Evolutionary conservation across 345 rosid species (phyloP).

Genomic region (Aegle marmelos): DNA sequence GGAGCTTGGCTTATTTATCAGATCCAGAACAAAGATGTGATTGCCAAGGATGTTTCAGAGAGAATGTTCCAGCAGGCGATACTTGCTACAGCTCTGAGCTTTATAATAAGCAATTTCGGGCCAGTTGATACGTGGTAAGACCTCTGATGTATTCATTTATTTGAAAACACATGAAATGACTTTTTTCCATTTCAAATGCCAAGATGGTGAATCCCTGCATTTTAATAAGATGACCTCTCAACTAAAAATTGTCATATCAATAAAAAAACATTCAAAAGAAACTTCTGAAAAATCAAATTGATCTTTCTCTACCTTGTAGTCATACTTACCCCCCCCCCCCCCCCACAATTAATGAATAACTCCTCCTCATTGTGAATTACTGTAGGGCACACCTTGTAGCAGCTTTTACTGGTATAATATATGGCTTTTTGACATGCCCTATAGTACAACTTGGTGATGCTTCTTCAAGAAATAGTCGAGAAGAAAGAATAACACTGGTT

Average conservation of each 20-base stretch:
- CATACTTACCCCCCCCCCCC: too few relatives aligned
- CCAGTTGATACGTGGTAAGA: constrained; percentile 80
- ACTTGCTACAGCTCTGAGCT: constrained; percentile 56
- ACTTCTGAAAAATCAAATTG: not conserved
- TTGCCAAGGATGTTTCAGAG: constrained; percentile 44
- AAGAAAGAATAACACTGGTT: constrained; percentile 52
- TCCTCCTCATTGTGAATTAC: not conserved
- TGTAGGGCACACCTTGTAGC: constrained; percentile 85
- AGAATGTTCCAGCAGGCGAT: constrained; percentile 73
- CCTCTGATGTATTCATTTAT: not conserved
- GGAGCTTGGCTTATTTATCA: constrained; percentile 91
- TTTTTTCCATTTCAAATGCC: not conserved
- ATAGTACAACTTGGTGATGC: constrained; percentile 56
- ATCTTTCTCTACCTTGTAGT: not conserved
- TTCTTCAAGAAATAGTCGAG: constrained; percentile 42
- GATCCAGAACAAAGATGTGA: constrained; percentile 53
- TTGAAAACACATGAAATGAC: not conserved
- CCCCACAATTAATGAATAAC: too few relatives aligned
- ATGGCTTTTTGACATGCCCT: constrained; percentile 65
- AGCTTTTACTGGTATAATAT: constrained; percentile 50
- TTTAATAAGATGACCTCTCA: not conserved
- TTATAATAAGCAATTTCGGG: constrained; percentile 70
- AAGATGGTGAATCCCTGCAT: not conserved
- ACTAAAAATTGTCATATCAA: not conserved
- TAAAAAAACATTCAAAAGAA: not conserved